These are phyloP conservation scores for Suillus subluteus DNA, from an alignment of 768 basidiomycete genomes.

Conservation along the genomic window DNA sequence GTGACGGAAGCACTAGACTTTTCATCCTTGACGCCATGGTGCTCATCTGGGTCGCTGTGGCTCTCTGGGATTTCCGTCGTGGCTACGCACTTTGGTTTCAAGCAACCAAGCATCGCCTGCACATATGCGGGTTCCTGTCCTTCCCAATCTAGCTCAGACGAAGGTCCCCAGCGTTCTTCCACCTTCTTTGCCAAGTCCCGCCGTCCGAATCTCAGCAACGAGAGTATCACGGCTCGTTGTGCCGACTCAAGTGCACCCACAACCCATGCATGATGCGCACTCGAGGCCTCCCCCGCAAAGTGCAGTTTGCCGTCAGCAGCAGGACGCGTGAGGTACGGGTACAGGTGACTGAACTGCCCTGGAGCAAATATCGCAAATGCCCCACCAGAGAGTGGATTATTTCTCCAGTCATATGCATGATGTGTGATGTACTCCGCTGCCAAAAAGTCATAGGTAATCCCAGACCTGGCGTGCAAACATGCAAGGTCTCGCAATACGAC, in stretches of 20 bases:
- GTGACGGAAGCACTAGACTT: background rate
- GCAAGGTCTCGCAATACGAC: constrained; percentile 1
- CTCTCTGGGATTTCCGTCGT: background rate
- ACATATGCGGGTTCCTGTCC: background rate
- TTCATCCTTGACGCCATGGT: background rate
- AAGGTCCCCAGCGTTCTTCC: constrained; percentile 6
- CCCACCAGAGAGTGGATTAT: background rate
- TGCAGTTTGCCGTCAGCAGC: constrained; percentile 3
- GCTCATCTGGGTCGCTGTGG: background rate
- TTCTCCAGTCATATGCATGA: background rate
- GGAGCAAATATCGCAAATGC: background rate
- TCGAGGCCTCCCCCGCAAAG: constrained; percentile 7
- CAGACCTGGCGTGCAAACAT: constrained; percentile 1
- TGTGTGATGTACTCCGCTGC: background rate
- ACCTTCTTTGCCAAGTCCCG: constrained; percentile 6
- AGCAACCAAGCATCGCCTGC: constrained; percentile 3
- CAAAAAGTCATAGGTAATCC: constrained; percentile 4
- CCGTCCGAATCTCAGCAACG: constrained; percentile 4
- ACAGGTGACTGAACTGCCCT: constrained; percentile 3
- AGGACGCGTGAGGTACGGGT: constrained; percentile 1
- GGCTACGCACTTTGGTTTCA: background rate
- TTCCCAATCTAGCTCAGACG: constrained; percentile 4
- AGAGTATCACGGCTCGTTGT: constrained; percentile 7
- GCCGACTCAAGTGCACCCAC: constrained; percentile 4
- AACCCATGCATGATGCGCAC: constrained; percentile 4